Evolutionary conservation across 2,329 filamentous ascomycete species (phyloP).

Genomic region (Paracamarosporium sp.): DNA sequence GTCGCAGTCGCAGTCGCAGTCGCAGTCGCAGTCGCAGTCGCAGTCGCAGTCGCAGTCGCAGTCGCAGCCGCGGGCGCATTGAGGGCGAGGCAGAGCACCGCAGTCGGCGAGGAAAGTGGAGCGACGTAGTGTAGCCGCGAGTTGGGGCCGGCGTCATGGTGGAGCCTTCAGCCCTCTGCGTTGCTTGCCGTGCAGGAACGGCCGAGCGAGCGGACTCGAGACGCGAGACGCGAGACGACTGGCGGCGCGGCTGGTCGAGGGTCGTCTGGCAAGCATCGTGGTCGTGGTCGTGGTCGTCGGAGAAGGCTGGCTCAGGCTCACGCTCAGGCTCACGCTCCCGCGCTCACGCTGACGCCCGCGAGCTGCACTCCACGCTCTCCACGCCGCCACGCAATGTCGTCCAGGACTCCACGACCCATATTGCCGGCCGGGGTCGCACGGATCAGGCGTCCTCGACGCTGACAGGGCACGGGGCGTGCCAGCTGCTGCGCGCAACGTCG

Average conservation of each 20-base stretch:
- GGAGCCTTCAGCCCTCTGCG: neutral
- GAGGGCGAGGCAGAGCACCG: neutral
- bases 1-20: too few relatives aligned
- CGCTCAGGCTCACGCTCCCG: neutral
- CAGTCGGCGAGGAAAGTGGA: constrained; percentile 1
- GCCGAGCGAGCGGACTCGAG: neutral
- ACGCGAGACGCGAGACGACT: neutral
- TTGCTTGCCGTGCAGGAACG: neutral
- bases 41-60: too few relatives aligned
- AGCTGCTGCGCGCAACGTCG: neutral
- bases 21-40: too few relatives aligned
- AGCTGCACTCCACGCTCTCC: constrained; percentile 7
- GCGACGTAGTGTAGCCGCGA: constrained; percentile 1
- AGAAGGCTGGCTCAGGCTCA: neutral
- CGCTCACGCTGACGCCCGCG: neutral
- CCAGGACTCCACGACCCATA: constrained; percentile 16
- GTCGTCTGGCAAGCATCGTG: neutral
- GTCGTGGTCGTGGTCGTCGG: neutral
- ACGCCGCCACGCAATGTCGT: constrained; percentile 6
- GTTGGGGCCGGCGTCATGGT: constrained; percentile 4
- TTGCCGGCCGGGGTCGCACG: constrained; percentile 26
- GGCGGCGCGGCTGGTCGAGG: neutral
- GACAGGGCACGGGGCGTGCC: constrained; percentile 13
- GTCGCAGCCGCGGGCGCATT: too few relatives aligned
- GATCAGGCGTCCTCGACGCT: constrained; percentile 24